These are phyloP conservation scores for Zygosaccharomyces bisporus DNA, from an alignment of 805 yeast genomes.

Conservation along the genomic window DNA sequence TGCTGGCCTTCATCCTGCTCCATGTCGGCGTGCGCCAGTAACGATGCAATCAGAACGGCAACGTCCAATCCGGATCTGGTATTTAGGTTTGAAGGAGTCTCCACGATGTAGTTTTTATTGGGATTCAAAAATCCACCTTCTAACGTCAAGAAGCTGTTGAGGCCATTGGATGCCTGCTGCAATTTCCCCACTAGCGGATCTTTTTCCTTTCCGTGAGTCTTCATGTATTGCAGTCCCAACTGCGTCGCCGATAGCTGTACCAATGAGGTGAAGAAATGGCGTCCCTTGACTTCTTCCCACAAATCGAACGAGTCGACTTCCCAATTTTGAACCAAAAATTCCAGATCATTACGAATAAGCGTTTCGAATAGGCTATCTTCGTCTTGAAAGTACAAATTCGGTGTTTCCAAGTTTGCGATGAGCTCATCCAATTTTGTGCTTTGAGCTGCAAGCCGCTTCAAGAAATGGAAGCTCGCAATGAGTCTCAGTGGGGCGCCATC, in stretches of 20 bases:
- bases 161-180: conserved; percentile 20
- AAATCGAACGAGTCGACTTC: conserved; percentile 66
- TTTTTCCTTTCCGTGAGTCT: conserved; percentile 9
- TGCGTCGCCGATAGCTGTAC: conserved; percentile 68
- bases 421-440: conserved; percentile 31
- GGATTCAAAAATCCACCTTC: conserved; percentile 39
- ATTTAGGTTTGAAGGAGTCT: conserved; percentile 53
- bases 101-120: conserved; percentile 56
- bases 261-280: conserved; percentile 75
- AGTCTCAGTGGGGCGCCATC: conserved; percentile 91
- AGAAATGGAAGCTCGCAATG: conserved; percentile 56
- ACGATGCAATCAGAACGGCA: conserved; percentile 53
- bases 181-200: conserved; percentile 28
- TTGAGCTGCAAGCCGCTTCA: conserved; percentile 41
- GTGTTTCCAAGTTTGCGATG: conserved; percentile 18
- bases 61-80: conserved; percentile 72
- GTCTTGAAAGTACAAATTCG: conserved; percentile 19
- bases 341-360: conserved; percentile 65
- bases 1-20: conserved; percentile 39
- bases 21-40: conserved; percentile 43
- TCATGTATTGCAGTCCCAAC: conserved; percentile 47
- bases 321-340: conserved; percentile 64
- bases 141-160: conserved; percentile 24
- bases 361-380: conserved; percentile 45
- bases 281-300: conserved; percentile 83